These are phyloP conservation scores for Tylopilus vinaceipallidus DNA, from an alignment of 768 basidiomycete species.

Conservation along the genomic window DNA sequence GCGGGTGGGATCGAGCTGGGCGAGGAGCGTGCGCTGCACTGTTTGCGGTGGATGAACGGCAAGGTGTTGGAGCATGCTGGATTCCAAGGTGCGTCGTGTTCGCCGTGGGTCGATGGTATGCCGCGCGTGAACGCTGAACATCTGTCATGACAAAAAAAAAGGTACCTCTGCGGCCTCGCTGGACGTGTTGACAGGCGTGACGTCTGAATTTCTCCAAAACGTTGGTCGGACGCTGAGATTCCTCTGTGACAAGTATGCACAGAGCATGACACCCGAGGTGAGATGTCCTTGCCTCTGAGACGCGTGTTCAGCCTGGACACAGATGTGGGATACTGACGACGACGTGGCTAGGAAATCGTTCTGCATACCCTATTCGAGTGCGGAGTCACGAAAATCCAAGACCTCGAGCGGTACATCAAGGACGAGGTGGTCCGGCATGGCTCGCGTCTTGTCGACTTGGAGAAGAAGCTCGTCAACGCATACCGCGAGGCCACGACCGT, in stretches of 20 bases:
- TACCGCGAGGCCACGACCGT: conserved; percentile 67
- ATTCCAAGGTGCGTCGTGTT: conserved; percentile 75
- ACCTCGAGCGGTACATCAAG: conserved; percentile 82
- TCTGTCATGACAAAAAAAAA: conserved; percentile 27
- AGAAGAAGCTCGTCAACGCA: conserved; percentile 82
- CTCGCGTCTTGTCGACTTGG: conserved; percentile 68
- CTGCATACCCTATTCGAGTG: conserved; percentile 90
- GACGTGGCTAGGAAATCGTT: conserved; percentile 76
- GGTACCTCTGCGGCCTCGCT: conserved; percentile 76
- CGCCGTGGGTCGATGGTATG: not conserved
- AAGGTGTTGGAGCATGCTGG: conserved; percentile 89
- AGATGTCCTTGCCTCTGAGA: conserved; percentile 16
- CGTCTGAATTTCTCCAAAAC: conserved; percentile 79
- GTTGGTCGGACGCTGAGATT: conserved; percentile 85
- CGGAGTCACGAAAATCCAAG: conserved; percentile 72
- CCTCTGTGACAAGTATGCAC: conserved; percentile 75
- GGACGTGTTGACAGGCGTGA: conserved; percentile 73
- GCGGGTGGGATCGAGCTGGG: conserved; percentile 51
- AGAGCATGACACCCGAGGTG: conserved; percentile 85
- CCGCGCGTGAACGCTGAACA: conserved; percentile 2
- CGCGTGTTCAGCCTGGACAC: not conserved
- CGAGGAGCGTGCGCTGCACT: conserved; percentile 56
- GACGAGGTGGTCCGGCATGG: conserved; percentile 89
- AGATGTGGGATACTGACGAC: conserved; percentile 1
- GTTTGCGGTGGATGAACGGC: conserved; percentile 65